Conservation (phyloP, 768 basidiomycete genomes). For the Calvatia gigantea region DNA sequence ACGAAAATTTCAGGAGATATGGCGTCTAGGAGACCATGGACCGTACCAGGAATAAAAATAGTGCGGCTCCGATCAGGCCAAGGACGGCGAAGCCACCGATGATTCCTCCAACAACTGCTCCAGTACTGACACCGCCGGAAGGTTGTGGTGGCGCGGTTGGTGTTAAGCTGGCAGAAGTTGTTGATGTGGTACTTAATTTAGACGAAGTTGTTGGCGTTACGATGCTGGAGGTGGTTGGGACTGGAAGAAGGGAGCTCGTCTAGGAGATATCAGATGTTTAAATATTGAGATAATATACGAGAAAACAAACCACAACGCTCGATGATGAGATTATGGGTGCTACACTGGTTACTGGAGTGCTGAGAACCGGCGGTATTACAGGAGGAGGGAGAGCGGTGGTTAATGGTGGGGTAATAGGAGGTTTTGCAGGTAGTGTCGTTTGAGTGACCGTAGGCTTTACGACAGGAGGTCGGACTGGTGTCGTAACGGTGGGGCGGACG, state of each 20-base stretch:
- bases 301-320: neutral
- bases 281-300: neutral
- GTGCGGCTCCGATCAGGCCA: conserved; percentile 4
- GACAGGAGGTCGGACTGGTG: neutral
- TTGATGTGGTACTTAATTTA: neutral
- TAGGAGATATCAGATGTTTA: neutral
- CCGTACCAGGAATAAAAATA: conserved; percentile 8
- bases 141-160: neutral
- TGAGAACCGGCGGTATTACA: neutral
- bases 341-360: neutral
- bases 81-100: conserved; percentile 6
- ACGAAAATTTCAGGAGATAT: neutral
- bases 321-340: neutral
- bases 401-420: neutral
- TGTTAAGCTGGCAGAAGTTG: neutral
- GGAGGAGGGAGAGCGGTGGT: neutral
- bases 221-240: neutral
- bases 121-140: conserved; percentile 3
- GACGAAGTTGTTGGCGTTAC: neutral
- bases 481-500: neutral
- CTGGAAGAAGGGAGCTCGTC: neutral
- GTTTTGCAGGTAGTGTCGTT: neutral
- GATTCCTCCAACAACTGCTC: conserved; percentile 6
- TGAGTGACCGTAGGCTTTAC: neutral
- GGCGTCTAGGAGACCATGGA: neutral